phyloP scores from a whole-genome alignment of 2,329 filamentous ascomycete species.

The Curvularia eragrostidis region DNA sequence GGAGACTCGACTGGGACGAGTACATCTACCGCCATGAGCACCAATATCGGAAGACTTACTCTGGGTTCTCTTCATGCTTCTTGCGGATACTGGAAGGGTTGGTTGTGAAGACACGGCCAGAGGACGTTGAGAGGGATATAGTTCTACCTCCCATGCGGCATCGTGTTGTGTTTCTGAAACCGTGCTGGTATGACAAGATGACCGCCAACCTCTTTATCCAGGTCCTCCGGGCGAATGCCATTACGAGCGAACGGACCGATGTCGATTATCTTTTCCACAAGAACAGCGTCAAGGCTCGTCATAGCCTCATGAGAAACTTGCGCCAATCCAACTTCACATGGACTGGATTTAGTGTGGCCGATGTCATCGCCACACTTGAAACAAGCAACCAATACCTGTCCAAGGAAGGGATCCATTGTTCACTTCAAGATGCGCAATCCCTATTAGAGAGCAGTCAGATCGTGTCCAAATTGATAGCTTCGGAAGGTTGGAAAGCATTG shows the following conservation, averaged over 20 bases:
- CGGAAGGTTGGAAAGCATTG: conserved; percentile 69
- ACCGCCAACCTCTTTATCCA: conserved; percentile 85
- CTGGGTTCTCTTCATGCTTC: conserved; percentile 65
- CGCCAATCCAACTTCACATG: conserved; percentile 88
- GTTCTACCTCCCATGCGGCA: conserved; percentile 75
- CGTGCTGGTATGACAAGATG: conserved; percentile 83
- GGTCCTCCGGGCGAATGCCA: conserved; percentile 82
- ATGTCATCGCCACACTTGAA: conserved; percentile 69
- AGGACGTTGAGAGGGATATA: conserved; percentile 71
- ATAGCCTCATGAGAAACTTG: conserved; percentile 76
- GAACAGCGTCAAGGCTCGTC: conserved; percentile 70
- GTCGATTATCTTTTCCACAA: conserved; percentile 89
- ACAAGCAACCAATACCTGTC: conserved; percentile 72
- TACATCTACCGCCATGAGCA: conserved; percentile 67
- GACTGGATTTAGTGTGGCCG: conserved; percentile 71
- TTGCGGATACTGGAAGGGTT: conserved; percentile 75
- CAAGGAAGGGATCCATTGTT: conserved; percentile 66
- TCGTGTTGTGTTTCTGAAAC: conserved; percentile 74
- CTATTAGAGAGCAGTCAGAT: conserved; percentile 70
- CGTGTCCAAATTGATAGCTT: conserved; percentile 66
- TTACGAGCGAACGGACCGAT: conserved; percentile 85
- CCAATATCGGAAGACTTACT: conserved; percentile 61
- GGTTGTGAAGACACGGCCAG: conserved; percentile 78
- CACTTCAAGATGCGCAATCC: conserved; percentile 64
- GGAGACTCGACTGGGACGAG: conserved; percentile 73